Conservation (phyloP, 805 yeast genomes). For the Wickerhamomyces queroliae region DNA sequence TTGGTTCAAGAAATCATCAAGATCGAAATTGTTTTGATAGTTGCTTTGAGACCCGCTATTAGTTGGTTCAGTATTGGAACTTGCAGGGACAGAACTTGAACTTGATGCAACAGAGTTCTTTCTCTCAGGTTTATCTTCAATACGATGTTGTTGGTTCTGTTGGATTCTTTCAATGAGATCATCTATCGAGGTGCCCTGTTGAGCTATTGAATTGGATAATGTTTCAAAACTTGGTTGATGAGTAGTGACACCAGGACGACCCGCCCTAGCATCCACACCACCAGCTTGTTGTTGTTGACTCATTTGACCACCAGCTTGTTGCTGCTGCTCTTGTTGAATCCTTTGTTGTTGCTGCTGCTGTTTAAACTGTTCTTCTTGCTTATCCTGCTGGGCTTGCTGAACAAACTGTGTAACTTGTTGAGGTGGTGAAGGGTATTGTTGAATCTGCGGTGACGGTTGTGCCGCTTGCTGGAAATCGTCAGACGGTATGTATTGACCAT, state of each 20-base stretch:
- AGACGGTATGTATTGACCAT: background rate
- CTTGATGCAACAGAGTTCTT: too few species aligned
- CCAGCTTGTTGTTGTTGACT: slow-evolving; percentile 3
- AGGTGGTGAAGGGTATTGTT: slow-evolving; percentile 5
- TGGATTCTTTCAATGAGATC: slow-evolving; percentile 17
- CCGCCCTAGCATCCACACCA: background rate
- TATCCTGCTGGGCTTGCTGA: too few species aligned
- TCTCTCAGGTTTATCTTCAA: too few species aligned
- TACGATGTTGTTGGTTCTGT: slow-evolving; percentile 3
- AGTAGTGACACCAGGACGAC: slow-evolving; percentile 1
- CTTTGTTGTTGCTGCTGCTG: slow-evolving; percentile 2
- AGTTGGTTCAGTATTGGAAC: background rate
- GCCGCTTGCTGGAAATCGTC: background rate
- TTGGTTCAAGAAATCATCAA: slow-evolving; percentile 19
- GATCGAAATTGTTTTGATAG: slow-evolving; percentile 8
- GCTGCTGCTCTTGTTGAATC: slow-evolving; percentile 6
- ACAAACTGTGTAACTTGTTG: too few species aligned
- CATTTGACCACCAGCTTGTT: slow-evolving; percentile 12
- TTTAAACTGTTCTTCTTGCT: too few species aligned
- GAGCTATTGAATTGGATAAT: slow-evolving; percentile 17
- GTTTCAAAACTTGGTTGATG: slow-evolving; percentile 12
- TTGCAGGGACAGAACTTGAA: too few species aligned
- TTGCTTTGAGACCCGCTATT: background rate
- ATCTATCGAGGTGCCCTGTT: slow-evolving; percentile 21
- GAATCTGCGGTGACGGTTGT: background rate